phyloP scores from a whole-genome alignment of 257 asterid species.

The Echium plantagineum region DNA sequence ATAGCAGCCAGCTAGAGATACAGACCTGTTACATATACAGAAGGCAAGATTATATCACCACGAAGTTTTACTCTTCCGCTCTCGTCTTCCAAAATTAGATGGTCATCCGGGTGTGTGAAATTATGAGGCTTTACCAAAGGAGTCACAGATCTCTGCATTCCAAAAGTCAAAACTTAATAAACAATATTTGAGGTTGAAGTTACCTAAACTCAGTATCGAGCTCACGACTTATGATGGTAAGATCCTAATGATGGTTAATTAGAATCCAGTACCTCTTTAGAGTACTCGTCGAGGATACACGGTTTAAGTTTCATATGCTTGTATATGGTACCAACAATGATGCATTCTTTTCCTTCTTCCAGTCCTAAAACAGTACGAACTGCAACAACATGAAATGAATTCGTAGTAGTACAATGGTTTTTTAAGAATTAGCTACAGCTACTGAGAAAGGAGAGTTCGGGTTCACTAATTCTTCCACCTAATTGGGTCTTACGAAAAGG shows the following conservation, averaged over 20 bases:
- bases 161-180: constrained; percentile 10
- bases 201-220: background rate
- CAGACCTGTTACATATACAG: constrained; percentile 78
- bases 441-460: too few relatives aligned
- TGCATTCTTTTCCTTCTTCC: constrained; percentile 73
- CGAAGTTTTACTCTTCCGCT: constrained; percentile 90
- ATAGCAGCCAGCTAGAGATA: constrained; percentile 7
- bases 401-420: background rate
- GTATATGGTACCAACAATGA: constrained; percentile 79
- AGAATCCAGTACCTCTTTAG: constrained; percentile 64
- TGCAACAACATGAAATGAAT: constrained; percentile 27
- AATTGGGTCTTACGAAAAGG: background rate
- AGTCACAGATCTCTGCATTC: constrained; percentile 55
- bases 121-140: constrained; percentile 69
- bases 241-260: constrained; percentile 7
- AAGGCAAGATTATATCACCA: constrained; percentile 52
- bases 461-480: too few relatives aligned
- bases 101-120: constrained; percentile 64
- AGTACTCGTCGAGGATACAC: constrained; percentile 76
- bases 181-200: background rate
- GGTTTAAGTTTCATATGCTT: constrained; percentile 98
- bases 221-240: constrained; percentile 1
- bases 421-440: too few relatives aligned
- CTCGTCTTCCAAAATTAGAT: constrained; percentile 82
- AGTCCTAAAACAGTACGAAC: constrained; percentile 81